These are phyloP conservation scores for Salicornia ramosissima DNA, from an alignment of 148 eudicot species.

Conservation along the genomic window DNA sequence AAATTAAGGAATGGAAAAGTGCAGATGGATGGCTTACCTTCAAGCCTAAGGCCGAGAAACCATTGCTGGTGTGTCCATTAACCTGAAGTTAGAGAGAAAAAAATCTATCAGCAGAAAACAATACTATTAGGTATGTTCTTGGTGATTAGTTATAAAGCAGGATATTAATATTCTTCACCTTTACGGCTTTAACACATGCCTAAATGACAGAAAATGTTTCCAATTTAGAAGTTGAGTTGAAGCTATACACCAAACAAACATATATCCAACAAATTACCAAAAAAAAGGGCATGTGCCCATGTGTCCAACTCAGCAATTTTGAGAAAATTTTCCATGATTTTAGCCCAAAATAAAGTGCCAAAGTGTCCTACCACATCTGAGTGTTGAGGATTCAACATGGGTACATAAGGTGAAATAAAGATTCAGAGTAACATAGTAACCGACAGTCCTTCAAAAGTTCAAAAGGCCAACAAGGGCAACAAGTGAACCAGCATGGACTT, in stretches of 20 bases:
- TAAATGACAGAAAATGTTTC: background rate
- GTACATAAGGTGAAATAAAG: no score
- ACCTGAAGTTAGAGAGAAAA: conserved; percentile 17
- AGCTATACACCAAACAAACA: background rate
- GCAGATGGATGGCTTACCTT: conserved; percentile 32
- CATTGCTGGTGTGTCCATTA: conserved; percentile 28
- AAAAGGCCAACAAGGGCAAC: no score
- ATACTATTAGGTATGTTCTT: background rate
- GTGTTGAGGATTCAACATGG: no score
- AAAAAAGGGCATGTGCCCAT: no score
- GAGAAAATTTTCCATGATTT: no score
- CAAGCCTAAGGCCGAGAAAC: conserved; percentile 41
- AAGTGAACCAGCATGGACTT: background rate
- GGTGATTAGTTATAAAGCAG: background rate
- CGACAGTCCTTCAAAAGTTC: background rate
- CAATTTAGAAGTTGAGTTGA: background rate
- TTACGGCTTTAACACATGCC: no score
- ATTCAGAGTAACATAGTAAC: no score
- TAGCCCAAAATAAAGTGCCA: no score
- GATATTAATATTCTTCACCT: background rate
- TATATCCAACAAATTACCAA: no score
- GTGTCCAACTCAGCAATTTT: no score
- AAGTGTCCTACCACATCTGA: no score
- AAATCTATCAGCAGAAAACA: background rate
- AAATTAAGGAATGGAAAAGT: background rate